Conservation (phyloP, 257 asterid species). For the Solanum lycopersicoides region DNA sequence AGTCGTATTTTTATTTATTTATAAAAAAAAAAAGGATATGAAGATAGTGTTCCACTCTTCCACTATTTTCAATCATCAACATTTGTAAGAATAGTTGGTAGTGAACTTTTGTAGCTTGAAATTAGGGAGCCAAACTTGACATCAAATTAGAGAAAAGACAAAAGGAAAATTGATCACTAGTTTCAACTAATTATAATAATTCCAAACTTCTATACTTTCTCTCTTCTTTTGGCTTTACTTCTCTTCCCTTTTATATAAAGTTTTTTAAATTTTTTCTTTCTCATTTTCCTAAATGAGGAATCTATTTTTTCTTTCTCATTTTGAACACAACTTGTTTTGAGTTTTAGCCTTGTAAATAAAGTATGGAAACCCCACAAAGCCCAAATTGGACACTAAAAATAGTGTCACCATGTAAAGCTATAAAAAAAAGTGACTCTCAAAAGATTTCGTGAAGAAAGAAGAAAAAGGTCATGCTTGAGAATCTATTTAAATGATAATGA, state of each 20-base stretch:
- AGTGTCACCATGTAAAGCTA: not conserved
- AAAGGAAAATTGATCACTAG: slow-evolving; percentile 1
- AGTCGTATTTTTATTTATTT: not conserved
- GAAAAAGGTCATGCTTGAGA: not conserved
- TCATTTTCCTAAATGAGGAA: slow-evolving; percentile 2
- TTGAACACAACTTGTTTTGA: not conserved
- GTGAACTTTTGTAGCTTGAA: not conserved
- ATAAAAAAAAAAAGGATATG: not conserved
- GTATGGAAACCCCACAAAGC: not conserved
- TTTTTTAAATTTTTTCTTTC: not conserved
- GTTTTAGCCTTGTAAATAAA: not conserved
- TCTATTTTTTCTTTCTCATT: not conserved
- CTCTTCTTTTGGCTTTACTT: slow-evolving; percentile 2
- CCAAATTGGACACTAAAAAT: not conserved
- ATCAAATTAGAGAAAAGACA: slow-evolving; percentile 7
- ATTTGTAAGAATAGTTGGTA: not conserved
- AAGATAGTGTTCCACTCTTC: not conserved
- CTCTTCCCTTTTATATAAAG: not conserved
- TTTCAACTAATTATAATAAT: slow-evolving; percentile 1
- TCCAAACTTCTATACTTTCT: not conserved
- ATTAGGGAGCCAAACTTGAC: slow-evolving; percentile 1
- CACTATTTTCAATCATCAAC: not conserved
- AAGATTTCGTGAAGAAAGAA: not conserved
- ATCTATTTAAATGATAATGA: not conserved
- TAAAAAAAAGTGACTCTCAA: not conserved